Evolutionary conservation across 352 stramenopile species (phyloP), one percentile per base, ranked within the genome.

Genomic region (Blastocystis sp.): DNA sequence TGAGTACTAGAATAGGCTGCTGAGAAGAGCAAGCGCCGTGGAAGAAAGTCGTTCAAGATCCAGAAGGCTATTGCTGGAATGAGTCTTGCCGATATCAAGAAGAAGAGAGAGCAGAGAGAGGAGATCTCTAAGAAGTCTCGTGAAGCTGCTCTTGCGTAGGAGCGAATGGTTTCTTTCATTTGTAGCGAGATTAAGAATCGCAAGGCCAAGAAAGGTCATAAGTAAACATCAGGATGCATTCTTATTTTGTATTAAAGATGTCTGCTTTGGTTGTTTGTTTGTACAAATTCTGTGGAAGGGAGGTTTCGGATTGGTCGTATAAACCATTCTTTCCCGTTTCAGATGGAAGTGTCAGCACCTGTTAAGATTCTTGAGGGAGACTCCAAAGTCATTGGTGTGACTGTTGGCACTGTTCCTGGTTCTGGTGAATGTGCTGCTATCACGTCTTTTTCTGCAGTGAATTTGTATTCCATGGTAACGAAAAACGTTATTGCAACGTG

Each of bases 11-110:
- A n/a, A 23, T 68, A 84, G 73, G 29, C 73, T 66, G 53, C 73
- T 77, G 77, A 88, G 66, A 88, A 88, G 77, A 88, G 66, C 66
- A 88, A 88, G 77, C 68, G 63, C 29, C 45, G 66, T 62, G 66
- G 77, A 47, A 77, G 70, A 39, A 88, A 88, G 77, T 59, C 50
- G 1, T 59, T 59, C 50, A 59, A 59, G 50, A n/a, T 59, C 20
- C 50, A 59, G 50, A 59, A 59, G 54, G 62, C 77, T 26, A 76
- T 88, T 54, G 26, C 53, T 77, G 77, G 77, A 9, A 88, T 88
- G 77, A 61, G n/a, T 26, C 45, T 88, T 37, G 29, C 15, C 20
- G 77, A 88, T 76, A 88, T 88, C 55, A 13, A 59, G 50, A 59
- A 59, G 50, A 59, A 59, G 50, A 59, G 50, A 59, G 50, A 59